phyloP scores from a whole-genome alignment of 345 rosid genomes.

The Syzygium aqueum region DNA sequence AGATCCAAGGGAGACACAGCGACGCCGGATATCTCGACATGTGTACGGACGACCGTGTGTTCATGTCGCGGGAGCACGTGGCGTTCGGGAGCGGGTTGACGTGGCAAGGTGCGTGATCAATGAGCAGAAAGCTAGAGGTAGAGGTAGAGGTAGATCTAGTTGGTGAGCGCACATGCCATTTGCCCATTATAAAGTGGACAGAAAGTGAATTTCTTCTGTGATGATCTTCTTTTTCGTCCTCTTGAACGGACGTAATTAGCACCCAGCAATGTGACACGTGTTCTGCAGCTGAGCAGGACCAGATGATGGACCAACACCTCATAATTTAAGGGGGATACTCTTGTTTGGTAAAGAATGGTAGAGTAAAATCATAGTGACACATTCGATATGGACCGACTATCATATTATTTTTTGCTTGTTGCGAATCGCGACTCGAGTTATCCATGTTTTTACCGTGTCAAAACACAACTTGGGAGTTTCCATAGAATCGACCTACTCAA shows the following conservation, averaged over 20 bases:
- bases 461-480: neutral
- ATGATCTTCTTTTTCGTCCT: neutral
- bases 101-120: neutral
- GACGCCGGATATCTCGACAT: neutral
- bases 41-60: neutral
- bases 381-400: neutral
- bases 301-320: neutral
- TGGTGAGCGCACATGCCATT: neutral
- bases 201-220: neutral
- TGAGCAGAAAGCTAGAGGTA: neutral
- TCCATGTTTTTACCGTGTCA: neutral
- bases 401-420: neutral
- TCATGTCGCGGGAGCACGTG: neutral
- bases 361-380: neutral
- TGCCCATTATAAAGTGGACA: neutral
- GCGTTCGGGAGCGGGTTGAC: neutral
- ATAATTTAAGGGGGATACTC: neutral
- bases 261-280: neutral
- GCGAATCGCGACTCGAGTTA: neutral
- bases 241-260: neutral
- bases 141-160: neutral
- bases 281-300: neutral
- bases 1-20: neutral
- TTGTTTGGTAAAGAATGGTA: neutral
- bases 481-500: neutral